Conservation (phyloP, 1,139 yeast genomes). For the Saccharomyces hybrid region DNA sequence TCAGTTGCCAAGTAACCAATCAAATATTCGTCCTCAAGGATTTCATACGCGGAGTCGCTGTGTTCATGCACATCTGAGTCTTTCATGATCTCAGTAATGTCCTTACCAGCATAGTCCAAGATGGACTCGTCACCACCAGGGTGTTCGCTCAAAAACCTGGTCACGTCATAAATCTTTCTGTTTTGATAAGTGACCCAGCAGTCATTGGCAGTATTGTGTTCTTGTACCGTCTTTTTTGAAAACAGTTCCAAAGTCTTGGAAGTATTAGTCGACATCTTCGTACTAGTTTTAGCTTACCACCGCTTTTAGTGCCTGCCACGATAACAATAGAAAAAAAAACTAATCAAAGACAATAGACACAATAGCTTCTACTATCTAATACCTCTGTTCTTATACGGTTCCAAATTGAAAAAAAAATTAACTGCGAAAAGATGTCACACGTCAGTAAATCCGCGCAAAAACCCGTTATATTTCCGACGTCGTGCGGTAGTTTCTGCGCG, state of each 20-base stretch:
- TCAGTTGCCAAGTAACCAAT: conserved; percentile 57
- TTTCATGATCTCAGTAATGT: conserved; percentile 71
- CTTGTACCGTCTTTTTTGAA: conserved; percentile 38
- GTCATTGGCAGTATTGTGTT: conserved; percentile 45
- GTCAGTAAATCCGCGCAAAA: not conserved
- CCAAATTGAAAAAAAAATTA: not conserved
- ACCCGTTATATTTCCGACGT: not conserved
- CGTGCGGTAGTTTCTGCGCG: not conserved
- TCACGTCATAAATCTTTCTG: conserved; percentile 78
- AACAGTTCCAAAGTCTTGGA: conserved; percentile 38
- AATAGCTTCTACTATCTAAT: not conserved
- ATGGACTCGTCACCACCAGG: conserved; percentile 68
- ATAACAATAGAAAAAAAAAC: not conserved
- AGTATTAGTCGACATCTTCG: conserved; percentile 5
- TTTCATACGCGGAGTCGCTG: conserved; percentile 81
- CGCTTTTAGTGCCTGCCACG: not conserved
- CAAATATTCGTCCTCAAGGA: conserved; percentile 68
- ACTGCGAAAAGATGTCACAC: not conserved
- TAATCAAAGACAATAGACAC: not conserved
- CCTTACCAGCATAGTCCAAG: conserved; percentile 73
- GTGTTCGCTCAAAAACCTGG: conserved; percentile 70
- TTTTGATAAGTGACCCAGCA: conserved; percentile 74
- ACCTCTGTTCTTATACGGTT: not conserved
- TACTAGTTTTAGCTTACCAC: conserved; percentile 3
- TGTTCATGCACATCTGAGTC: conserved; percentile 65